Percentiles rank a stretch among this genome's conserved stretches.
Evolutionary conservation across 345 rosid genomes (phyloP).

Genomic region (Cardiospermum halicacabum): DNA sequence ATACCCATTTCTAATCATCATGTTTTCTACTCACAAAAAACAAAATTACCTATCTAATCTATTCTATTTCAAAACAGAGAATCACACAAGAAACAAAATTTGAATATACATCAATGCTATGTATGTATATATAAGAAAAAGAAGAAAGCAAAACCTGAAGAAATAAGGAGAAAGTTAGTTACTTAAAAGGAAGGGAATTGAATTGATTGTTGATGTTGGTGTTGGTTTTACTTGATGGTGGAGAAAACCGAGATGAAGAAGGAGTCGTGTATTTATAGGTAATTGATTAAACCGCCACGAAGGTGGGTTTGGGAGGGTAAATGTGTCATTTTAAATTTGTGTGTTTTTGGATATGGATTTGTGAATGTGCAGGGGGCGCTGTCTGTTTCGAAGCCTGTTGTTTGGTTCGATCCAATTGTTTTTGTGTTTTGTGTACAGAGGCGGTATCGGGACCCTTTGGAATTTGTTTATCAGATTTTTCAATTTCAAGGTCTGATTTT

Average conservation of each 20-base stretch:
- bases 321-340: no score
- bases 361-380: conserved; percentile 32
- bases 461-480: no score
- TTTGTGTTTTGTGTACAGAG: neutral
- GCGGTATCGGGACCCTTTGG: conserved; percentile 4
- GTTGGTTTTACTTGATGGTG: neutral
- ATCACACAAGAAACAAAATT: neutral
- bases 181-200: no score
- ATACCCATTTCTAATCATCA: neutral
- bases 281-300: conserved; percentile 11
- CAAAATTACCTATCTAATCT: neutral
- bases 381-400: conserved; percentile 13
- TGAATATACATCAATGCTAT: neutral
- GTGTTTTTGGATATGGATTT: neutral
- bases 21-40: neutral
- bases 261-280: conserved; percentile 1
- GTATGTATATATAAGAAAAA: neutral
- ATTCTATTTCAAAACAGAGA: neutral
- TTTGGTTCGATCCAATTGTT: conserved; percentile 7
- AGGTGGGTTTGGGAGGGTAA: neutral
- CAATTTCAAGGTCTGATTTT: no score
- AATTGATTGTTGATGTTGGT: no score
- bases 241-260: neutral
- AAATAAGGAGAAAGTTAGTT: neutral
- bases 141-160: neutral